phyloP scores from a whole-genome alignment of 768 basidiomycete species.

The Suillus fuscotomentosus region DNA sequence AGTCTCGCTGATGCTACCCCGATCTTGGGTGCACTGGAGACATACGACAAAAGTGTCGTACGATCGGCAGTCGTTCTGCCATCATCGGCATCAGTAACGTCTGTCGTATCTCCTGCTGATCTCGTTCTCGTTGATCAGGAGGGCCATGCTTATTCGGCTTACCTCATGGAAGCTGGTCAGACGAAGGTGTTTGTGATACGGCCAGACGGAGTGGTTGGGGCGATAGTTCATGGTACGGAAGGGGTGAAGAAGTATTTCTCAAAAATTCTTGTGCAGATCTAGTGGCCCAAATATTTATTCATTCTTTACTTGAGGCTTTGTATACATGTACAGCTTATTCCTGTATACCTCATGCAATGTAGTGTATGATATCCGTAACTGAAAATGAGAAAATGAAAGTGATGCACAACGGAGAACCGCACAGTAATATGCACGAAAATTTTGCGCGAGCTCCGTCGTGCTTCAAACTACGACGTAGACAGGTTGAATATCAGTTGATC shows the following conservation, averaged over 20 bases:
- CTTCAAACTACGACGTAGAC: no score
- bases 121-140: slow-evolving; percentile 32
- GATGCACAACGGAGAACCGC: no score
- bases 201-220: slow-evolving; percentile 44
- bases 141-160: slow-evolving; percentile 36
- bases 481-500: no score
- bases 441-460: no score
- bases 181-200: slow-evolving; percentile 34
- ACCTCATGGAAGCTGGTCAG: slow-evolving; percentile 31
- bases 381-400: neutral
- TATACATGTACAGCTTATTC: neutral
- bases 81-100: neutral
- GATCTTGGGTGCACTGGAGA: neutral
- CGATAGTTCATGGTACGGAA: slow-evolving; percentile 24
- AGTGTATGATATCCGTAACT: neutral
- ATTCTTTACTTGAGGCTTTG: neutral
- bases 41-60: neutral
- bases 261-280: slow-evolving; percentile 10
- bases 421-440: no score
- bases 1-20: slow-evolving; percentile 5
- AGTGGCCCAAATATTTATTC: neutral
- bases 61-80: slow-evolving; percentile 4
- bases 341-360: neutral
- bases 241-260: slow-evolving; percentile 13
- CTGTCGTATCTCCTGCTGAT: slow-evolving; percentile 14